A percentile compares a stretch with the other conserved stretches of the same genome.
These are phyloP conservation scores for Isoetes taiwanensis DNA, from an alignment of 75 land plant species.

Conservation along the genomic window DNA sequence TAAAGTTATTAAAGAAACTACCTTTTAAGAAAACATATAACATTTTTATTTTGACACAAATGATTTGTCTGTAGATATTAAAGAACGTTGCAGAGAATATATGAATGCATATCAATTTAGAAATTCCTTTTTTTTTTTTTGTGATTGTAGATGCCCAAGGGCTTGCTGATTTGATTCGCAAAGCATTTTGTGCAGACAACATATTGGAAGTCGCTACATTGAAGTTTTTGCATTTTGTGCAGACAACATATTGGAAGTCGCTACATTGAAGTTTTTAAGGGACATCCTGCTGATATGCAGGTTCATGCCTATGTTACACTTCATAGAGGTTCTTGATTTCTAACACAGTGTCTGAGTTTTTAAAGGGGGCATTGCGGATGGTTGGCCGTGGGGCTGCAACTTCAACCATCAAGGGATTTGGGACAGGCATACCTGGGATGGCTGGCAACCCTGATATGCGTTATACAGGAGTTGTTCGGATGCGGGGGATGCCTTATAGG, in stretches of 20 bases:
- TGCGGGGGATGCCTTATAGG: constrained; percentile 21
- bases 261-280: constrained; percentile 19
- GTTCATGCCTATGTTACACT: neutral
- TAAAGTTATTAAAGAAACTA: too few relatives aligned
- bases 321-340: neutral
- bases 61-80: too few relatives aligned
- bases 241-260: constrained; percentile 15
- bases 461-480: constrained; percentile 12
- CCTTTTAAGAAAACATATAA: too few relatives aligned
- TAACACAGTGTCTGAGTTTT: neutral
- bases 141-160: too few relatives aligned
- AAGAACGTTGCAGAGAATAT: too few relatives aligned
- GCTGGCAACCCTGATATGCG: constrained; percentile 14
- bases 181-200: constrained; percentile 8
- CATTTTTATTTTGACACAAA: too few relatives aligned
- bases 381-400: constrained; percentile 11
- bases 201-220: constrained; percentile 4
- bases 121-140: too few relatives aligned
- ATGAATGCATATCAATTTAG: too few relatives aligned
- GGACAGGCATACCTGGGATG: constrained; percentile 13
- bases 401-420: neutral
- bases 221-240: constrained; percentile 6
- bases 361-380: constrained; percentile 14
- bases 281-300: constrained; percentile 20
- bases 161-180: neutral